These are phyloP conservation scores for Xylariaceae sp. DNA, from an alignment of 2,329 filamentous ascomycete genomes.

Conservation along the genomic window DNA sequence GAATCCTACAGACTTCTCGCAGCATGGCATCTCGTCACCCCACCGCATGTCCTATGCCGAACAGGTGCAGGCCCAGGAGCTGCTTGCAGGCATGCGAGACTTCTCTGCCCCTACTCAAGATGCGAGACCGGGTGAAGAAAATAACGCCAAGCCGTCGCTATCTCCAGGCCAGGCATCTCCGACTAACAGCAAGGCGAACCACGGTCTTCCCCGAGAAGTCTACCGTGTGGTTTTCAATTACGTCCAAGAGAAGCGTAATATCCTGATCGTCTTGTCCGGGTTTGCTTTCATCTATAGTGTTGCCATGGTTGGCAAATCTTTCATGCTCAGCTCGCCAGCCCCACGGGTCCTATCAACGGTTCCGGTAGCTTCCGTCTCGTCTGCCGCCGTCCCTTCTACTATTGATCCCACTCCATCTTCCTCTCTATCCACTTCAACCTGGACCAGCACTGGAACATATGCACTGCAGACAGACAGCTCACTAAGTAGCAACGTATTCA, in stretches of 20 bases:
- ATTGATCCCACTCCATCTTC: slow-evolving; percentile 28
- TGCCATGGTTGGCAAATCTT: slow-evolving; percentile 23
- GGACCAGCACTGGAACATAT: slow-evolving; percentile 36
- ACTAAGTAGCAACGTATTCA: slow-evolving; percentile 42
- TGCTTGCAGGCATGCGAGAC: slow-evolving; percentile 2
- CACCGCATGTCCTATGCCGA: slow-evolving; percentile 14
- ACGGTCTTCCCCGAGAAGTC: not conserved
- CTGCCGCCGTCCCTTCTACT: slow-evolving; percentile 26
- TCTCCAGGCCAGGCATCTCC: not conserved
- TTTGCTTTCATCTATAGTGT: slow-evolving; percentile 27
- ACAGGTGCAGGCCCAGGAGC: slow-evolving; percentile 5
- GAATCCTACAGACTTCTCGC: slow-evolving; percentile 36
- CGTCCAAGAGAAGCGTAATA: slow-evolving; percentile 20
- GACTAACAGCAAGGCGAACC: not conserved
- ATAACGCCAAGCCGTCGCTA: not conserved
- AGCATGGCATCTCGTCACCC: slow-evolving; percentile 27
- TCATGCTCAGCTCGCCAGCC: slow-evolving; percentile 21
- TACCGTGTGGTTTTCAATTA: slow-evolving; percentile 10
- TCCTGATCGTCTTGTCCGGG: slow-evolving; percentile 22
- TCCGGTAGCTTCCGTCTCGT: slow-evolving; percentile 37
- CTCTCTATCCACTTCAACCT: slow-evolving; percentile 28
- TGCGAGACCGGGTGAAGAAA: not conserved
- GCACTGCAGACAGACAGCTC: slow-evolving; percentile 37
- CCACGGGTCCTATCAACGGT: slow-evolving; percentile 35
- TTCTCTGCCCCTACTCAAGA: not conserved